Evolutionary conservation across 1,284 basidiomycete genomes (phyloP).

Genomic region (Leucoagaricus sp.): DNA sequence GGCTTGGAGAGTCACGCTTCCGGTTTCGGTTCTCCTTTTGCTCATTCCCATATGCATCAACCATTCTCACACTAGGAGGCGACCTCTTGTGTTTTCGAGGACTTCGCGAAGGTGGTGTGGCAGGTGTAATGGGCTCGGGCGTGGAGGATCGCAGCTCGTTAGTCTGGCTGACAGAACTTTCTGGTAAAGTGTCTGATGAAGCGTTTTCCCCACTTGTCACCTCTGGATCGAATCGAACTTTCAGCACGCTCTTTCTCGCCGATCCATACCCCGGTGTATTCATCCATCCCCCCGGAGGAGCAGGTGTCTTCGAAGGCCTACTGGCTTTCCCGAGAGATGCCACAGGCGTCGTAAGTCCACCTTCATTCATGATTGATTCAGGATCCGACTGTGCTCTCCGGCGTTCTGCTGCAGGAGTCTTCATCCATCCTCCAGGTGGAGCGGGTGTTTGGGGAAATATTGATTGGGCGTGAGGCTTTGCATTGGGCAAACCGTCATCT

Average conservation of each 20-base stretch:
- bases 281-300: slow-evolving; percentile 69
- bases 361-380: slow-evolving; percentile 6
- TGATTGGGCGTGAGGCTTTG: slow-evolving; percentile 44
- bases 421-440: slow-evolving; percentile 70
- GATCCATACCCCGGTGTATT: slow-evolving; percentile 48
- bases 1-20: slow-evolving; percentile 12
- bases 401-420: slow-evolving; percentile 50
- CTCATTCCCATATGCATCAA: slow-evolving; percentile 53
- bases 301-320: slow-evolving; percentile 57
- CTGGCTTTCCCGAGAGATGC: slow-evolving; percentile 42
- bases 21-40: slow-evolving; percentile 16
- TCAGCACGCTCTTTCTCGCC: slow-evolving; percentile 46
- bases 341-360: slow-evolving; percentile 39
- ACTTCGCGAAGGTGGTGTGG: slow-evolving; percentile 21
- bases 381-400: not conserved
- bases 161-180: not conserved
- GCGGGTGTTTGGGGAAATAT: slow-evolving; percentile 60
- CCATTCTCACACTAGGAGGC: slow-evolving; percentile 49
- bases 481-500: slow-evolving; percentile 34
- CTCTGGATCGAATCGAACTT: slow-evolving; percentile 67
- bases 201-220: slow-evolving; percentile 24
- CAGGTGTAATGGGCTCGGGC: slow-evolving; percentile 30
- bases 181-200: not conserved
- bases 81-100: slow-evolving; percentile 36
- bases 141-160: slow-evolving; percentile 22